These are phyloP conservation scores for Paramecium octaurelia DNA, from an alignment of 73 alveolate species.

Conservation along the genomic window DNA sequence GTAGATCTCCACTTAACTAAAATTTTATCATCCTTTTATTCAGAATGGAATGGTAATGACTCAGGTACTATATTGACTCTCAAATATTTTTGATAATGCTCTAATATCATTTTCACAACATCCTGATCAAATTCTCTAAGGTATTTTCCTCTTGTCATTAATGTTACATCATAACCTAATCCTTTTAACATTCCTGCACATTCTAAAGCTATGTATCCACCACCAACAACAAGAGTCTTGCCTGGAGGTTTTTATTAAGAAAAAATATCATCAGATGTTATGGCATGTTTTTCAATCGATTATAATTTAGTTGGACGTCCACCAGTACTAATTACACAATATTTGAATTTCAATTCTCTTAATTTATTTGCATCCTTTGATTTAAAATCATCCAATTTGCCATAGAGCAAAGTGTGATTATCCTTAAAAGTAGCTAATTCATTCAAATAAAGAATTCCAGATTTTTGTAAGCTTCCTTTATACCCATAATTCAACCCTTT, in stretches of 20 bases:
- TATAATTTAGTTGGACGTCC: constrained; percentile 57
- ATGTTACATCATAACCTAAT: constrained; percentile 76
- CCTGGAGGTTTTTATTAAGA: constrained; percentile 88
- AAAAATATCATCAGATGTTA: constrained; percentile 91
- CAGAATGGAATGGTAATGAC: constrained; percentile 81
- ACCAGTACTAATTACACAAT: constrained; percentile 49
- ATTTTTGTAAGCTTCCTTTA: constrained; percentile 55
- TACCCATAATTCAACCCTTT: constrained; percentile 73
- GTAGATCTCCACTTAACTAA: constrained; percentile 73
- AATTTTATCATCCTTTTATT: constrained; percentile 77
- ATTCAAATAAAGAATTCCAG: constrained; percentile 65
- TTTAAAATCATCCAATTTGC: constrained; percentile 14
- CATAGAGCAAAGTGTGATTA: constrained; percentile 69
- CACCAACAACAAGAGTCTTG: constrained; percentile 88
- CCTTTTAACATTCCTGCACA: constrained; percentile 76
- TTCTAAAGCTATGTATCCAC: constrained; percentile 89
- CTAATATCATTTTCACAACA: constrained; percentile 89
- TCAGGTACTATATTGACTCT: constrained; percentile 76
- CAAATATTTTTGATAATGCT: constrained; percentile 67
- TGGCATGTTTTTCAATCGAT: constrained; percentile 64
- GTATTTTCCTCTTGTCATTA: constrained; percentile 71
- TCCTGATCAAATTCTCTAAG: constrained; percentile 96
- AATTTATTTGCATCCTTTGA: neutral
- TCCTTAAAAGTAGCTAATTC: constrained; percentile 72
- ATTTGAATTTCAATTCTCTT: neutral